Conservation (phyloP, 345 rosid genomes). For the Camelina laxa region DNA sequence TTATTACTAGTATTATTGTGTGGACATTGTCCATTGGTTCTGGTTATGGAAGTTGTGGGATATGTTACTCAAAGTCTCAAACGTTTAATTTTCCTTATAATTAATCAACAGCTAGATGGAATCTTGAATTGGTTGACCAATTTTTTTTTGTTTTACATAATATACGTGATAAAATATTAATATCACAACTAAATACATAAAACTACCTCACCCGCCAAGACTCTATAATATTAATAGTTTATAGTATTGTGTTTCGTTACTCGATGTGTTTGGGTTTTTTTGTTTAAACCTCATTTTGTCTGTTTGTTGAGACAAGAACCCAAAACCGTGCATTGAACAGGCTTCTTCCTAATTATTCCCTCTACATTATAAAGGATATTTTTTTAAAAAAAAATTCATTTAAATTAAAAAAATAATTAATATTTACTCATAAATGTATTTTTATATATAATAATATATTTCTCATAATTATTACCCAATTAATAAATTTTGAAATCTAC, state of each 20-base stretch:
- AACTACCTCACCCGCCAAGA: slow-evolving; percentile 18
- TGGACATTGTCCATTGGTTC: neutral
- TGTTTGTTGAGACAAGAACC: slow-evolving; percentile 12
- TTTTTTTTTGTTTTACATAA: neutral
- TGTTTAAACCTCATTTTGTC: neutral
- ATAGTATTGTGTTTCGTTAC: neutral
- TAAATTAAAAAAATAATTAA: too few species aligned
- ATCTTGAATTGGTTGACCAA: slow-evolving; percentile 16
- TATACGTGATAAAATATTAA: slow-evolving; percentile 14
- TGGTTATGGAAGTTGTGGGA: neutral
- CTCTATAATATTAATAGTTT: neutral
- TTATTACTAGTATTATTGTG: neutral
- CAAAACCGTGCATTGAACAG: slow-evolving; percentile 29
- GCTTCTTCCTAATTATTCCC: slow-evolving; percentile 18
- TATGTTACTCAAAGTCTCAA: neutral
- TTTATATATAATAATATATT: too few species aligned
- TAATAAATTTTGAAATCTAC: too few species aligned
- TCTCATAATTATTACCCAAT: too few species aligned
- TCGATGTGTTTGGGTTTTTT: neutral
- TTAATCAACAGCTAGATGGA: neutral
- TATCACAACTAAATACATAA: neutral
- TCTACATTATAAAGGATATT: too few species aligned
- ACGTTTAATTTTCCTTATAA: neutral
- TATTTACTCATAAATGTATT: too few species aligned
- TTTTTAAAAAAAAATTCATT: too few species aligned